Conservation (phyloP, 306 rosid species). For the Carpinus fangiana region DNA sequence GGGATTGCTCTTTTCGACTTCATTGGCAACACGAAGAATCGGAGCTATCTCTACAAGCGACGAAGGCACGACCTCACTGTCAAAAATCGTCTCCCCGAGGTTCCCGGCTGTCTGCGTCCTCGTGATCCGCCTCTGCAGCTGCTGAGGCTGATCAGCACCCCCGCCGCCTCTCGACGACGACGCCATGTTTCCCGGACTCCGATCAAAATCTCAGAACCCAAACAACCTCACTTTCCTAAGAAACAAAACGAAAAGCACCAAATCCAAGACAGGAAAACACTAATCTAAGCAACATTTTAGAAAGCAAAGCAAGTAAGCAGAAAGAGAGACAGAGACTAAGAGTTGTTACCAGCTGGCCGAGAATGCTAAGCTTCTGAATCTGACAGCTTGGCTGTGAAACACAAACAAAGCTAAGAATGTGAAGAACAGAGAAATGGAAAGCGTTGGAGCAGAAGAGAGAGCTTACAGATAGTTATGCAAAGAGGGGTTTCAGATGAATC, state of each 20-base stretch:
- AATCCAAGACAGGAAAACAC: not conserved
- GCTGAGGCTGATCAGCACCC: constrained; percentile 59
- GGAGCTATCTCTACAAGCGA: constrained; percentile 91
- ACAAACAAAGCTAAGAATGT: not conserved
- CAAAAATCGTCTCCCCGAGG: constrained; percentile 80
- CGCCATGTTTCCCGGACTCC: constrained; percentile 44
- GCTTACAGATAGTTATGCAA: constrained; percentile 9
- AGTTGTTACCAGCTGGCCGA: constrained; percentile 16
- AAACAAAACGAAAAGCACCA: not conserved
- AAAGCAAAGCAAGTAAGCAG: not conserved
- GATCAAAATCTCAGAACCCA: constrained; percentile 27
- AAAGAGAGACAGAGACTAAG: too few relatives aligned
- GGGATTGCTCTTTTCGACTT: constrained; percentile 86
- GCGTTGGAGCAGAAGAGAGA: not conserved
- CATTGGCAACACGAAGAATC: constrained; percentile 97
- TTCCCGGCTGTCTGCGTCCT: constrained; percentile 95
- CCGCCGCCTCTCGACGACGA: constrained; percentile 48
- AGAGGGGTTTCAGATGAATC: not conserved
- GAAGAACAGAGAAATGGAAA: not conserved
- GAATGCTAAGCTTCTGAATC: constrained; percentile 14
- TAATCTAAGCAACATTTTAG: not conserved
- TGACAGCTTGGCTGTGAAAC: constrained; percentile 15
- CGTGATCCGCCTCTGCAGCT: constrained; percentile 71
- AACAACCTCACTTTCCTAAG: not conserved
- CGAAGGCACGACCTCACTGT: constrained; percentile 96